Base-by-base conservation (phyloP, 2,329 filamentous ascomycete species). In the Apiospora koreana region DNA sequence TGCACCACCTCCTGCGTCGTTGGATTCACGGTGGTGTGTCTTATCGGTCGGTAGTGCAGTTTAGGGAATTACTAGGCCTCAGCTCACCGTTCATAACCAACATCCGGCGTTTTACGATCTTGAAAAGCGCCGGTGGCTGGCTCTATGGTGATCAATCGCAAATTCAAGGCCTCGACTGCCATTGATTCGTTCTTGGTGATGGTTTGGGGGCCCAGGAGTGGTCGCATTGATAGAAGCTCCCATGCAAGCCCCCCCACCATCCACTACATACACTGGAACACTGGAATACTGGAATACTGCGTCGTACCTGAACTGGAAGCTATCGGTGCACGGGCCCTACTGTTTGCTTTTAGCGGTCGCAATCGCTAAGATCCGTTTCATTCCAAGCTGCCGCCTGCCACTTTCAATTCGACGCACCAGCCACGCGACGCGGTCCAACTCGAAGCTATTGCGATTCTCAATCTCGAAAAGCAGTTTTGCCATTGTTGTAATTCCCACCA, bases 351-450 rank as follows among this genome's bases (percentile, higher is more conserved):
- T 28, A 28, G 48, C 48, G 46, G 25, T 54, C 25, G 48, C 48
- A 54, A 31, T 18, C 25, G 25, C 48, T 58, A 58, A 62, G 31
- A n/a, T 35, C 3, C 54, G 16, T 62, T n/a, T n/a, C n/a, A n/a
- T n/a, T n/a, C n/a, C 9, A 38, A 62, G 54, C 28, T 62, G 54
- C 28, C 54, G 54, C 28, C 54, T 62, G 54, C 54, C 54, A 38
- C 54, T 38, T 62, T 28, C 54, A 62, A 62, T 62, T 62, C 54
- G 48, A 54, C 48, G 54, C 54, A 62, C 54, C 54, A 62, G 54
- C 54, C 54, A 62, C 54, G 54, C 54, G 54, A 62, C 54, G 54
- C 54, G 54, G 21, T 62, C 9, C 31, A 38, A 62, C 18, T 38
- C 54, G 54, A 62, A 62, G 54, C 54, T 62, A 62, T 62, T 62